Base-by-base conservation (phyloP, 192 early-diverging fungal species). In the Backusella parvicylindrica region DNA sequence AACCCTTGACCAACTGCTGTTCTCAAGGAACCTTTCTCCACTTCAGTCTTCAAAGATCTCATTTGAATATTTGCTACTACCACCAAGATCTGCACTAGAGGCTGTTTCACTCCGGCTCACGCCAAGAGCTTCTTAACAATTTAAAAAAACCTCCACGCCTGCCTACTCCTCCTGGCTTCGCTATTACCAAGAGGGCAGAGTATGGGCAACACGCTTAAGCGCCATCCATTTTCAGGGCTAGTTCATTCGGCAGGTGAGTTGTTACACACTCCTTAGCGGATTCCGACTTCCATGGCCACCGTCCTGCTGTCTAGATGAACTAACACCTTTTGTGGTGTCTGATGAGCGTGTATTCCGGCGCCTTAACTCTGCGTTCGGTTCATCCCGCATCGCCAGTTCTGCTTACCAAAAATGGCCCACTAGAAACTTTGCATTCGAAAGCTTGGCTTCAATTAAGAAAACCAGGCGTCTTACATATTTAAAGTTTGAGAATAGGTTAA, bases 371-470 rank as follows among this genome's bases (percentile, higher is more conserved):
- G 80, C 86, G 89, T 91, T 90, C 86, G 89, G 90, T 93, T 93
- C 92, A 91, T 91, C 91, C 91, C 88, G 89, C 89, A 91, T 92
- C 89, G 86, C 91, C 90, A 92, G 91, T 91, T 93, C 90, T 91
- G 92, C 90, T 91, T 92, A 91, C 90, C 90, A 93, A 93, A 77
- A 92, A 92, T 89, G 91, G 91, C 92, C 91, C 90, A 93, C 92
- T 89, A 90, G 90, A 91, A 89, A 89, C 90, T 91, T 86, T 89
- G 68, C 86, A 93, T 92, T 89, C 88, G 77, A 84, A 78, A 78
- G 74, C 82, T 84, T 65, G 79, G 77, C 84, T 87, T 91, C 87
- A 92, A 80, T 89, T 77, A 92, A 92, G 88, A 77, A 91, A 86
- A 87, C 71, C 60, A 77, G 81, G 80, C 88, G 83, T 90, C 89